Base-by-base conservation (phyloP, 129 eudicot species). In the Flaveria ramosissima region DNA sequence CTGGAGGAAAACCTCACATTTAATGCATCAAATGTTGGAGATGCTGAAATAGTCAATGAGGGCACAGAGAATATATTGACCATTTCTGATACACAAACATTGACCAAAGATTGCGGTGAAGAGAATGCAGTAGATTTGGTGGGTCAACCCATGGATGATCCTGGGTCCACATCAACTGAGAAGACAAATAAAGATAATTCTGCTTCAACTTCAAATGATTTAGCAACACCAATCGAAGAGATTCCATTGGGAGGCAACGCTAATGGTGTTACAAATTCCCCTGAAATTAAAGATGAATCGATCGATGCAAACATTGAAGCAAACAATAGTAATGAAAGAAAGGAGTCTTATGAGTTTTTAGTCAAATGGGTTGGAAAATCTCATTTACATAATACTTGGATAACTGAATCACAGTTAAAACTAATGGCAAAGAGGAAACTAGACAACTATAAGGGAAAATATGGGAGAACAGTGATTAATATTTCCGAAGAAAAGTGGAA, bases 361-460 rank as follows among this genome's bases (percentile, higher is more conserved):
- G 94, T 95, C 53, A 95, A 95, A 72, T 95, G 99, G 99, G 96
- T 83, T 20, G 99, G 96, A 21, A 95, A 81, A 88, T 95, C 99
- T 78, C 90, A 95, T 79, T 57, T 95, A 50, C 97, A 91, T 66
- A 89, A 95, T 79, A 86, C 75, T 70, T 95, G 99, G 99, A 64
- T 95, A 47, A 56, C 94, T 27, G 99, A 95, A 80, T 83, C 97
- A 13, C 83, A 82, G 60, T 82, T 95, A 39, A 95, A 89, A 82
- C 81, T 57, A 66, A 76, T 91, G 23, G 90, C 99, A 27, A 95
- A 92, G 74, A 77, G 99, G 72, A 95, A 95, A 73, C 83, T 87
- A 2, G 99, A 95, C 69, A 91, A 95, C 77, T 95, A 91, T 84
- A 91, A 80, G 75, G 78, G 71, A 0, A 95, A 89, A 71, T 91